These are phyloP conservation scores for Nitzschia sp. DNA, from an alignment of 108 stramenopile genomes.

Conservation along the genomic window DNA sequence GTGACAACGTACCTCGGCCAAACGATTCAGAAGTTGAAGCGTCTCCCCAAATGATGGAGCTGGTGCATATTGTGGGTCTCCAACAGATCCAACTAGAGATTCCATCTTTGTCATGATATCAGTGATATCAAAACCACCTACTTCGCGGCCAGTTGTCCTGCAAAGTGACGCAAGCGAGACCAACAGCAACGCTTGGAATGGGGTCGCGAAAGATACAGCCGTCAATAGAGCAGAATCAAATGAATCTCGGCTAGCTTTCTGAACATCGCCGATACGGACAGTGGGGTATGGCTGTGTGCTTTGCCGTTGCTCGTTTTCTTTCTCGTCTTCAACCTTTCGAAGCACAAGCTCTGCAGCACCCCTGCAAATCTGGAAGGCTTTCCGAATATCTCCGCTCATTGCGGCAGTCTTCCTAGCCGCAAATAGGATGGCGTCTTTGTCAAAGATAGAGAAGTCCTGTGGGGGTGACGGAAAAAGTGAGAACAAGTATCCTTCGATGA, in stretches of 20 bases:
- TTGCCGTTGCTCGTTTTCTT: conserved; percentile 7
- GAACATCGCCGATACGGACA: conserved; percentile 65
- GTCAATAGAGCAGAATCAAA: conserved; percentile 48
- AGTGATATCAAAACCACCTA: conserved; percentile 62
- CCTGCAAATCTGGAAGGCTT: conserved; percentile 90
- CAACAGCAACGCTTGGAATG: conserved; percentile 74
- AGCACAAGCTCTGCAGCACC: conserved; percentile 81
- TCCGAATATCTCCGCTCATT: conserved; percentile 90
- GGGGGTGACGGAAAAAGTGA: conserved; percentile 7
- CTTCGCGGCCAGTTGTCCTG: conserved; percentile 50
- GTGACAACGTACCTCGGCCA: conserved; percentile 60
- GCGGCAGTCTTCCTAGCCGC: conserved; percentile 89
- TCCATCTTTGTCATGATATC: conserved; percentile 81
- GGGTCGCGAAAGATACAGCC: conserved; percentile 53
- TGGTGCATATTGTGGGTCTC: conserved; percentile 63
- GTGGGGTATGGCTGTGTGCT: conserved; percentile 25
- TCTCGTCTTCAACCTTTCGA: conserved; percentile 26
- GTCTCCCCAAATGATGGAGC: conserved; percentile 59
- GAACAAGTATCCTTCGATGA: neutral
- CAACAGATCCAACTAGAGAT: conserved; percentile 61
- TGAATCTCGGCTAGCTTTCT: conserved; percentile 63
- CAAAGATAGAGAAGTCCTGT: conserved; percentile 49
- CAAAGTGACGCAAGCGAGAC: conserved; percentile 68
- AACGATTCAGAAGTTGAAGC: conserved; percentile 47
- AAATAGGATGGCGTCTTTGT: conserved; percentile 79